Conservation (phyloP, 139 green algal species). For the Ulvella scutata region DNA sequence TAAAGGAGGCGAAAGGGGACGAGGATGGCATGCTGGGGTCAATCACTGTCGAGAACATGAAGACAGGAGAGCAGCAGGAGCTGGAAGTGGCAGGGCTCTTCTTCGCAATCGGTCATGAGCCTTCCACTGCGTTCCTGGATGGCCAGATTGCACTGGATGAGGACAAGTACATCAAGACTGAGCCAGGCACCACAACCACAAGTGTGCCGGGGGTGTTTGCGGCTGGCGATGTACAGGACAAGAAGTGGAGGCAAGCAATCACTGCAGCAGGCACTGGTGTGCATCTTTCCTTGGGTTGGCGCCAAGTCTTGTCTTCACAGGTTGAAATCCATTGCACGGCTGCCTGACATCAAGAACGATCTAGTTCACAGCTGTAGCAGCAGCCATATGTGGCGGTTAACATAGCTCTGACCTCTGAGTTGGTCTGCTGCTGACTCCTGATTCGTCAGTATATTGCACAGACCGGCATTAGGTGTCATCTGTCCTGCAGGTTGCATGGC, state of each 20-base stretch:
- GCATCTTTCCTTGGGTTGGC: neutral
- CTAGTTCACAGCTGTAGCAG: neutral
- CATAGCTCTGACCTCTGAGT: neutral
- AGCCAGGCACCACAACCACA: slow-evolving; percentile 34
- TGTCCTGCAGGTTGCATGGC: slow-evolving; percentile 44
- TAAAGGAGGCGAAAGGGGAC: slow-evolving; percentile 51
- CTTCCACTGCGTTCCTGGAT: slow-evolving; percentile 56
- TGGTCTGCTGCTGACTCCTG: neutral
- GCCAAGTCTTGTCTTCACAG: neutral
- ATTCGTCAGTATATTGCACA: no score
- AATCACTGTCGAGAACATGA: slow-evolving; percentile 19
- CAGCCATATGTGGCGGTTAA: neutral
- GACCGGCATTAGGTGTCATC: no score
- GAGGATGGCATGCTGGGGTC: slow-evolving; percentile 31
- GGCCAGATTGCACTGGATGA: slow-evolving; percentile 51
- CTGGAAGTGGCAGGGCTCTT: slow-evolving; percentile 51
- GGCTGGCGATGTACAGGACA: slow-evolving; percentile 52
- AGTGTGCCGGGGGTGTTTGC: slow-evolving; percentile 52
- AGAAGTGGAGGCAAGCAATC: slow-evolving; percentile 62
- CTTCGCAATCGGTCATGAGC: slow-evolving; percentile 86
- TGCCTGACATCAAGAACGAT: neutral
- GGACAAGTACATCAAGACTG: slow-evolving; percentile 52
- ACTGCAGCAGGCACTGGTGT: slow-evolving; percentile 40
- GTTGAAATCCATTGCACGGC: neutral
- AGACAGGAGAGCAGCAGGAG: slow-evolving; percentile 31